These are phyloP conservation scores for Rosa multiflora DNA, from an alignment of 306 rosid species.

Conservation along the genomic window DNA sequence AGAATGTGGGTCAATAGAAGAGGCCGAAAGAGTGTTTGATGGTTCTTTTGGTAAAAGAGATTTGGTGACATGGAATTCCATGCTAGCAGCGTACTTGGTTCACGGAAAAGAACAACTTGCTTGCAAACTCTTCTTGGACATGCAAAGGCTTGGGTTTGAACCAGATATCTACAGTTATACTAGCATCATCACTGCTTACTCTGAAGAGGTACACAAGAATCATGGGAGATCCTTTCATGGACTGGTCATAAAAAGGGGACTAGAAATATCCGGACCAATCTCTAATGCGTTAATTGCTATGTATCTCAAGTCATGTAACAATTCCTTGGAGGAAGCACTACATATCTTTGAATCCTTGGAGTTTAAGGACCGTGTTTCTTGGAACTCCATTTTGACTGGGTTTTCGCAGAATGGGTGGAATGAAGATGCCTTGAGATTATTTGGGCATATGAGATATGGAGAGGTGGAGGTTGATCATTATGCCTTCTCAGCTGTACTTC, in stretches of 20 bases:
- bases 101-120: constrained; percentile 53
- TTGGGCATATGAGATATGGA: constrained; percentile 48
- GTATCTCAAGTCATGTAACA: constrained; percentile 59
- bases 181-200: constrained; percentile 58
- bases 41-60: constrained; percentile 36
- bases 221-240: constrained; percentile 67
- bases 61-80: constrained; percentile 81
- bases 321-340: constrained; percentile 57
- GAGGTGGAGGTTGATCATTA: constrained; percentile 58
- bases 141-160: constrained; percentile 62
- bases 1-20: constrained; percentile 57
- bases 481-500: constrained; percentile 62
- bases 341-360: constrained; percentile 49
- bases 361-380: constrained; percentile 63
- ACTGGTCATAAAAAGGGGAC: constrained; percentile 63
- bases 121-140: constrained; percentile 49
- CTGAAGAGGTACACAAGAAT: constrained; percentile 34
- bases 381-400: constrained; percentile 83
- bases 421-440: constrained; percentile 68
- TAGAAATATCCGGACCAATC: constrained; percentile 56
- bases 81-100: constrained; percentile 65
- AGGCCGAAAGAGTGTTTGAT: constrained; percentile 66
- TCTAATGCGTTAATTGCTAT: constrained; percentile 73
- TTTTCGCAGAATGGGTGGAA: constrained; percentile 64
- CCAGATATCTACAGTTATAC: constrained; percentile 78